Evolutionary conservation across 768 basidiomycete species (phyloP).

Genomic region (Pisolithus microcarpus): DNA sequence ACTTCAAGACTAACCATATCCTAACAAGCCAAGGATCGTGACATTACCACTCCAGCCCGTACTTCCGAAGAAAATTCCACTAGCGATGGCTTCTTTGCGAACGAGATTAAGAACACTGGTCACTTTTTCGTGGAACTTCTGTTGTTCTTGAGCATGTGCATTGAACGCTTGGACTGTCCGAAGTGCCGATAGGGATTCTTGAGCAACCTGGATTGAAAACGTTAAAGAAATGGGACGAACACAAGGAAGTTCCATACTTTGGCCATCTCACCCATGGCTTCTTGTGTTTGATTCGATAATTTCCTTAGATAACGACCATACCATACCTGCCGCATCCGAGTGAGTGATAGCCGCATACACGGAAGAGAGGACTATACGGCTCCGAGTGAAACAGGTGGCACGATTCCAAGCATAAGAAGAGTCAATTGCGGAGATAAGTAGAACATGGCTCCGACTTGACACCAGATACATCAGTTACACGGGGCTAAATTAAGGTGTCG

Average conservation of each 20-base stretch:
- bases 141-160: slow-evolving; percentile 68
- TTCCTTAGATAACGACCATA: slow-evolving; percentile 94
- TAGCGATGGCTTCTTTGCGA: slow-evolving; percentile 82
- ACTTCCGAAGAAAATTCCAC: slow-evolving; percentile 87
- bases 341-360: slow-evolving; percentile 7
- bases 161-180: slow-evolving; percentile 91
- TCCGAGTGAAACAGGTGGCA: slow-evolving; percentile 81
- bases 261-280: slow-evolving; percentile 94
- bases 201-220: slow-evolving; percentile 53
- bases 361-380: slow-evolving; percentile 42
- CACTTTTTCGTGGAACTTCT: slow-evolving; percentile 65
- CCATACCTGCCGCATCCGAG: slow-evolving; percentile 55
- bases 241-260: slow-evolving; percentile 32
- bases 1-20: slow-evolving; percentile 59
- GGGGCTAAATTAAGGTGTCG: neutral
- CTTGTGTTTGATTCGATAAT: slow-evolving; percentile 87
- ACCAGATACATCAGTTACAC: neutral
- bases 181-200: slow-evolving; percentile 82
- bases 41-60: slow-evolving; percentile 93
- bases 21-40: slow-evolving; percentile 79
- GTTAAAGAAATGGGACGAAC: neutral
- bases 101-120: slow-evolving; percentile 65
- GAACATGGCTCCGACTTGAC: slow-evolving; percentile 86
- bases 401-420: slow-evolving; percentile 85
- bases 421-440: slow-evolving; percentile 87